phyloP scores from a whole-genome alignment of 1,284 basidiomycete genomes.

The Schizophyllum commune region DNA sequence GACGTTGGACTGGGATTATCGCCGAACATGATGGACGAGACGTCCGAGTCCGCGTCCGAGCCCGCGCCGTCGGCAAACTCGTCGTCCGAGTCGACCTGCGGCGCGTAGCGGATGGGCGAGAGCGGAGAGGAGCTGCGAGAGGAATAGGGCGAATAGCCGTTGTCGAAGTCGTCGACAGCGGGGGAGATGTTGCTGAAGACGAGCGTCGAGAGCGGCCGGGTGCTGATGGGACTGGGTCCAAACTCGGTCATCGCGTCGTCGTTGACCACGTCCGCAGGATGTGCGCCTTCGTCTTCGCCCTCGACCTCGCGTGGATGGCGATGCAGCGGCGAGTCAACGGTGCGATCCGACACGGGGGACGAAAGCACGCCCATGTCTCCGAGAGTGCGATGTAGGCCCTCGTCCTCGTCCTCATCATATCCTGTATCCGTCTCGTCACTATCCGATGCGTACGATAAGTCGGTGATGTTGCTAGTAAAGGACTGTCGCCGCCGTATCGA shows the following conservation, averaged over 20 bases:
- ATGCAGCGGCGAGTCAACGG: not conserved
- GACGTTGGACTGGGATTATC: not conserved
- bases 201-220: not conserved
- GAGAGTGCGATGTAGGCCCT: not conserved
- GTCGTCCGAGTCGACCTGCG: not conserved
- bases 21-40: not conserved
- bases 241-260: not conserved
- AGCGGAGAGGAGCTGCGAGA: not conserved
- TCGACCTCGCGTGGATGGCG: not conserved
- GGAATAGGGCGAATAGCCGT: not conserved
- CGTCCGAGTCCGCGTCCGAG: not conserved
- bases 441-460: not conserved
- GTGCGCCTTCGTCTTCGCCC: not conserved
- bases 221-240: not conserved
- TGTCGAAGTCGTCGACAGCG: not conserved
- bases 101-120: not conserved
- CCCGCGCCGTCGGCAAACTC: not conserved
- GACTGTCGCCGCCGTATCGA: not conserved
- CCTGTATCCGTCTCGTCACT: not conserved
- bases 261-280: not conserved
- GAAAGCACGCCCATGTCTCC: not conserved
- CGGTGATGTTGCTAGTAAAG: not conserved
- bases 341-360: not conserved
- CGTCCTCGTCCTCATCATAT: not conserved
- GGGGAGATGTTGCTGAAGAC: not conserved